Conservation (phyloP, 495 filamentous ascomycete genomes). For the Neurospora pannonica region DNA sequence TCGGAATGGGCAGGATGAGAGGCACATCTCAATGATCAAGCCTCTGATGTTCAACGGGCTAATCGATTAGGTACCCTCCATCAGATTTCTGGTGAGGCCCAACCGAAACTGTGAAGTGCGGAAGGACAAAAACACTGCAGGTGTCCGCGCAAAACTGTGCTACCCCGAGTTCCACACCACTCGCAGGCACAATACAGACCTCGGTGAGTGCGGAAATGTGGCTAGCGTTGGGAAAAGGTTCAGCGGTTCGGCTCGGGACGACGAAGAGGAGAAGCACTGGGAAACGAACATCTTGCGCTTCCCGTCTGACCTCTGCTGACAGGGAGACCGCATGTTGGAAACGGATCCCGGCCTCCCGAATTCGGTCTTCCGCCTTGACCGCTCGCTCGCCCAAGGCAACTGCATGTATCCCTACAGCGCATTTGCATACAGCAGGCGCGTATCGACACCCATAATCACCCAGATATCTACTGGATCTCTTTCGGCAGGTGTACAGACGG, state of each 20-base stretch:
- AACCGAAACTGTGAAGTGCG: background rate
- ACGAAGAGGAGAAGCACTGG: background rate
- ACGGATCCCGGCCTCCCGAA: background rate
- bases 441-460: background rate
- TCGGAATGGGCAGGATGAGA: background rate
- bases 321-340: background rate
- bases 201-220: background rate
- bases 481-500: background rate
- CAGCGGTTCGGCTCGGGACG: background rate
- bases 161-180: background rate
- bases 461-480: background rate
- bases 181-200: background rate
- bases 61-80: background rate
- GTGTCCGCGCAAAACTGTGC: background rate
- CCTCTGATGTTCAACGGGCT: background rate
- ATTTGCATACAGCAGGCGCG: background rate
- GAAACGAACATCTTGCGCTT: background rate
- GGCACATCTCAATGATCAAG: conserved; percentile 4
- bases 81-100: background rate
- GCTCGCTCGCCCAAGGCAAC: background rate
- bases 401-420: background rate
- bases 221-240: background rate
- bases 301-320: background rate
- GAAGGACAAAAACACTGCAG: background rate
- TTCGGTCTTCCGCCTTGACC: background rate